Percentiles rank a stretch among this genome's conserved stretches.
These are phyloP conservation scores for Kentomonas sorsogonicus DNA, from an alignment of 208 protist species.

Conservation along the genomic window DNA sequence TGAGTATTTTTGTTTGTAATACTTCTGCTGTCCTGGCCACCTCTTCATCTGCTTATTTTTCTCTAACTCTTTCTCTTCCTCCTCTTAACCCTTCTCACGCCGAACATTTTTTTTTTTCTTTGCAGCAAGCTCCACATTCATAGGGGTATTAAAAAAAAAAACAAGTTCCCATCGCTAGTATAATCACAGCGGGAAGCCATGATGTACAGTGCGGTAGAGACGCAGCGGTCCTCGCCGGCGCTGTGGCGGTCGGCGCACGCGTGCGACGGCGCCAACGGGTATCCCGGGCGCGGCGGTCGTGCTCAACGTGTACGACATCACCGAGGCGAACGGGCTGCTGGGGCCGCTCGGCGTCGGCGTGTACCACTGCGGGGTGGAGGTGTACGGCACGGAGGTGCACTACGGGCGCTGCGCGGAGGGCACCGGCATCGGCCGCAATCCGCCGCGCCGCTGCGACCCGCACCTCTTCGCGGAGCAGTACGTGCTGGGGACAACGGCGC, in stretches of 20 bases:
- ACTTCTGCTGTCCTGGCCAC: too few relatives aligned
- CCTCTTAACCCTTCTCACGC: too few relatives aligned
- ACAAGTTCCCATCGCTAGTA: too few relatives aligned
- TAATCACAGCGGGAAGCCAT: too few relatives aligned
- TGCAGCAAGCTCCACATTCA: too few relatives aligned
- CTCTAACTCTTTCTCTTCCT: too few relatives aligned
- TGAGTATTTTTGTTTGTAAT: too few relatives aligned
- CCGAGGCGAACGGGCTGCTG: slow-evolving; percentile 32
- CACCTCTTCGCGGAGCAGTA: slow-evolving; percentile 74
- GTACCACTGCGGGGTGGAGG: slow-evolving; percentile 66
- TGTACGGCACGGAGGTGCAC: slow-evolving; percentile 56
- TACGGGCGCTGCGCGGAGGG: slow-evolving; percentile 43
- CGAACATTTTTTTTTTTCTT: too few relatives aligned
- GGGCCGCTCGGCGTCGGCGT: slow-evolving; percentile 48
- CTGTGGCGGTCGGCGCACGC: neutral
- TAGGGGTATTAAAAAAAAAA: too few relatives aligned
- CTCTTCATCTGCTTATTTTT: too few relatives aligned
- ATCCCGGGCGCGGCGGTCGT: slow-evolving; percentile 40
- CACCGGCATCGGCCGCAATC: slow-evolving; percentile 34
- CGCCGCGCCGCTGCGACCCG: slow-evolving; percentile 35
- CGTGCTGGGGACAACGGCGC: slow-evolving; percentile 48
- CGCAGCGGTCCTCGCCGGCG: too few relatives aligned
- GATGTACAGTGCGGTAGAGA: too few relatives aligned
- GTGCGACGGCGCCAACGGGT: neutral
- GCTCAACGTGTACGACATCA: slow-evolving; percentile 72